Percentiles rank a stretch among this genome's conserved stretches.
Evolutionary conservation across 805 yeast species (phyloP).

Genomic region (Blastobotrys terrestris): DNA sequence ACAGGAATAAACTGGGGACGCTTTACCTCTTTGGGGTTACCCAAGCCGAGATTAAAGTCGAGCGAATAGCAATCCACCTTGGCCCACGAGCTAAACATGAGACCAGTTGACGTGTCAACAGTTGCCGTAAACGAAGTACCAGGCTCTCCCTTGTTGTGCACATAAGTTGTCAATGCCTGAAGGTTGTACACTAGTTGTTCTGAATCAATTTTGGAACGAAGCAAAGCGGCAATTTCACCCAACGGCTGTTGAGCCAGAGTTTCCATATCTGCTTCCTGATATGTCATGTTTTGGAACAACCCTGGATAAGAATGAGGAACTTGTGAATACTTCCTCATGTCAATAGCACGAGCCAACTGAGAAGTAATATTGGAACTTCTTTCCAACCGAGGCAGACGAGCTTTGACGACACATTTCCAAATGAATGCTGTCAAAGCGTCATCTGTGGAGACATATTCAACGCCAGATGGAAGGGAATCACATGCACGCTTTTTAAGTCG

Average conservation of each 20-base stretch:
- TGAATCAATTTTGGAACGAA: constrained; percentile 10
- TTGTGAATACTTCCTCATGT: constrained; percentile 3
- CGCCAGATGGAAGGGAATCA: not conserved
- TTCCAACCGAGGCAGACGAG: not conserved
- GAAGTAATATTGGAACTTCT: not conserved
- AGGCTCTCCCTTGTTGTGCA: not conserved
- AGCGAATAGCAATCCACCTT: constrained; percentile 8
- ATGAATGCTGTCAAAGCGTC: constrained; percentile 10
- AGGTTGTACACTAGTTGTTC: not conserved
- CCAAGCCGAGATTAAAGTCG: constrained; percentile 14
- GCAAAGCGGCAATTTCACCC: constrained; percentile 9
- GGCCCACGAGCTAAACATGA: constrained; percentile 17
- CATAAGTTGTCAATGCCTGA: constrained; percentile 6
- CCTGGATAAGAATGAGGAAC: constrained; percentile 11
- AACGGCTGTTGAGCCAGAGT: constrained; percentile 6
- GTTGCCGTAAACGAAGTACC: constrained; percentile 3
- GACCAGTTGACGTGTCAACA: constrained; percentile 3
- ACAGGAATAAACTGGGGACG: constrained; percentile 14
- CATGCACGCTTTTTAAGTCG: constrained; percentile 4
- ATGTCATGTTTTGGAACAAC: constrained; percentile 10
- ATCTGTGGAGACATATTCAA: constrained; percentile 10
- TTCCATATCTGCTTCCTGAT: not conserved
- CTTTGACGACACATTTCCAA: constrained; percentile 7
- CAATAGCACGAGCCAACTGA: constrained; percentile 11
- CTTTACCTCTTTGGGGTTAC: constrained; percentile 12